Conservation (phyloP, 345 rosid species). For the Lumnitzera littorea region DNA sequence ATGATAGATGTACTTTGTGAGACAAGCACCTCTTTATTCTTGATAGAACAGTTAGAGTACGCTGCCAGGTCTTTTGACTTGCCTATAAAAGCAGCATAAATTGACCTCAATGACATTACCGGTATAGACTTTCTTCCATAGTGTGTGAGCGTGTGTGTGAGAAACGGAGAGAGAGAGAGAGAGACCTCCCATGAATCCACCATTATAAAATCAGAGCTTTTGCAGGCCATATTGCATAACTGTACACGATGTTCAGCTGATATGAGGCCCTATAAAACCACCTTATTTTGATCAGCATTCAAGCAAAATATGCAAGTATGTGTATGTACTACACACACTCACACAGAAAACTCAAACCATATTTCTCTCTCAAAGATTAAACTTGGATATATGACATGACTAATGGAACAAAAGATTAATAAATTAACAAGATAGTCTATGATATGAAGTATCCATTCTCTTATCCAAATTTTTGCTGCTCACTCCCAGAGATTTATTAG, state of each 20-base stretch:
- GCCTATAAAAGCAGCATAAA: constrained; percentile 36
- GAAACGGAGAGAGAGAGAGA: neutral
- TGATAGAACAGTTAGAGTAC: constrained; percentile 47
- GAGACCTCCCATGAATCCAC: constrained; percentile 93
- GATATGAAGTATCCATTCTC: too few species aligned
- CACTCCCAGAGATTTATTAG: too few species aligned
- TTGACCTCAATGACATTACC: too few species aligned
- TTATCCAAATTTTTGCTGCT: too few species aligned
- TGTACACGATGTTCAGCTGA: constrained; percentile 59
- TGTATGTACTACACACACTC: too few species aligned
- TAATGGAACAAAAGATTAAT: too few species aligned
- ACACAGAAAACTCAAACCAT: too few species aligned
- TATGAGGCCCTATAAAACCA: constrained; percentile 50
- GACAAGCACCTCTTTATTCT: constrained; percentile 50
- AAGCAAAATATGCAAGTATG: neutral
- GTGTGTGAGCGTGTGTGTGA: too few species aligned
- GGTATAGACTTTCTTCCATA: too few species aligned
- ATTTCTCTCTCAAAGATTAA: too few species aligned
- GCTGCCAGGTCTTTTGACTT: constrained; percentile 62
- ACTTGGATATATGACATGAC: too few species aligned
- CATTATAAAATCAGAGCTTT: constrained; percentile 77
- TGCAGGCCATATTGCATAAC: constrained; percentile 72
- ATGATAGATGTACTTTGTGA: constrained; percentile 17
- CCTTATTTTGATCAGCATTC: neutral
- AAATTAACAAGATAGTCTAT: too few species aligned